Evolutionary conservation across 2,329 filamentous ascomycete genomes (phyloP), one percentile per base, ranked within the genome.

Genomic region (Septoria petroselini): DNA sequence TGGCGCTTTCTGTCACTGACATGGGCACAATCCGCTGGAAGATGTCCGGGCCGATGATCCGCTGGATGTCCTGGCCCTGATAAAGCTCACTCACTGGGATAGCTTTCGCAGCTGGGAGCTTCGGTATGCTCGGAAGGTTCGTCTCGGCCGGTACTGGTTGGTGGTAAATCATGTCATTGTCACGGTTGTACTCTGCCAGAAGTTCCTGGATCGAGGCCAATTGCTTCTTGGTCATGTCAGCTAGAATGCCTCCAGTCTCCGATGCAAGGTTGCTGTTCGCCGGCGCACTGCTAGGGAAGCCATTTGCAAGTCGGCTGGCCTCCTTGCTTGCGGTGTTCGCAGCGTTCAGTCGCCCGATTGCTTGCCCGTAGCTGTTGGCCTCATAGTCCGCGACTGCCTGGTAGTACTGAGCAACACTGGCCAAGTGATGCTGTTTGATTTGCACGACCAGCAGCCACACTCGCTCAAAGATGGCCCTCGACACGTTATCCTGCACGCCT

Each of bases 91-190:
- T 95, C 23, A 98, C 91, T 0, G 93, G 91, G 55, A 98, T 97
- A 3, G 93, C 90, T 69, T 98, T 98, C 6, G 93, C 91, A 1
- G 93, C 94, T 3, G 91, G 90, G 12, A 97, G 77, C 68, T 97
- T 98, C 2, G 90, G 80, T 41, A 98, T 90, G 1, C 85, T 79
- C 1, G 88, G 74, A 9, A 98, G 73, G 21, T 85, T 85, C 3
- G 90, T 87, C 68, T 96, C 90, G 7, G 85, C 84, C 0, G 93
- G 91, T 1, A 98, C 85, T 1, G 83, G 84, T 61, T 97, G 89
- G 67, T 98, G 93, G 65, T 98, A 98, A 66, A 98, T 95, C 69
- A 93, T 97, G 67, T 98, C 93, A 60, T 98, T 98, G 69, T 98
- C 93, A 64, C 95, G 95, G 59, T 80, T 77, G 41, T 91, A 78